Evolutionary conservation across 306 rosid species (phyloP), one percentile per base, ranked within the genome.

Genomic region (Inga laurina): DNA sequence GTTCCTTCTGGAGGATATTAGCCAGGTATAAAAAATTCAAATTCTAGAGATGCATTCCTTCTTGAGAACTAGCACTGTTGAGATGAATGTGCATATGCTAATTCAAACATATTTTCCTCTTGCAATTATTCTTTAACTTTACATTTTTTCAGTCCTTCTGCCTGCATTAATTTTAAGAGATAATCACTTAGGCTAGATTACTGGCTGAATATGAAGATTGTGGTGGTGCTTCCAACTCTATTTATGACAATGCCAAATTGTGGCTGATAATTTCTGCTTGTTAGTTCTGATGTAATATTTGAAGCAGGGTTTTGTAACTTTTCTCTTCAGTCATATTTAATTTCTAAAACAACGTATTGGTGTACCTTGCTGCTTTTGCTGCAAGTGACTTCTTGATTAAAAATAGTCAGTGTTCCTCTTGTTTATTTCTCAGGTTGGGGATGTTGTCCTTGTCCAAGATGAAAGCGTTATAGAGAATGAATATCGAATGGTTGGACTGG

Each of bases 371-470:
- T 59, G 51, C 80, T 64, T 61, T 84, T 27, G 74, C 39, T 45
- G 34, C 69, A 45, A 64, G 65, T 62, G 10, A 54, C 70, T 70
- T 82, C 52, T 34, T 27, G 81, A 35, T 57, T 70, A 8, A 79
- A 19, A 19, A 24, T 3, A 7, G 18, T n/a, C 9, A 19, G 22
- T 18, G 46, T 66, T 6, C 79, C 11, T 72, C 46, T 45, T 86
- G 79, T 70, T 79, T 45, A 34, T 72, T 75, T 85, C 83, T 86
- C 85, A 96, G 99, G 97, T 92, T 81, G 99, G 99, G 70, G 99
- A 96, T 86, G 97, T 96, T 78, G 87, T 96, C 48, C 99, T 96
- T 81, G 93, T 93, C 52, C 89, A 83, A 67, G 97, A 96, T 84
- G 99, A 94, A 89, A 78, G 91, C 81, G 93, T 94, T 19, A 80